phyloP scores from a whole-genome alignment of 768 basidiomycete species.

The Myochromella boudieri region DNA sequence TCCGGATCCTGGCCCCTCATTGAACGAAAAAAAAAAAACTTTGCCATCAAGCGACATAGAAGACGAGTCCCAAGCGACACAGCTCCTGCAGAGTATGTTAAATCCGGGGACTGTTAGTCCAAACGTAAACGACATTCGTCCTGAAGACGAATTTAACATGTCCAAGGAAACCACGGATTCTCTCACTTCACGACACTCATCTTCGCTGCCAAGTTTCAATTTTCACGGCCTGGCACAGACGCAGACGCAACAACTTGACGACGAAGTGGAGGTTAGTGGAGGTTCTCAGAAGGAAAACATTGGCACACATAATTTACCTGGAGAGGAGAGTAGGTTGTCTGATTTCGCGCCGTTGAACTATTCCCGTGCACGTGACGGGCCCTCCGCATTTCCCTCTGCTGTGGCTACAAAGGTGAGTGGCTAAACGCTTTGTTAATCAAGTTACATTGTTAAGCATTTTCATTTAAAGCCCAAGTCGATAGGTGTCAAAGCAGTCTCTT shows the following conservation, averaged over 20 bases:
- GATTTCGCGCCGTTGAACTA: slow-evolving; percentile 16
- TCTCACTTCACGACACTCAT: slow-evolving; percentile 32
- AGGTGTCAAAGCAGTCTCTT: slow-evolving; percentile 31
- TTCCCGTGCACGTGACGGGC: slow-evolving; percentile 21
- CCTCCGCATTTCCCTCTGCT: slow-evolving; percentile 22
- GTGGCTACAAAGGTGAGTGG: slow-evolving; percentile 24
- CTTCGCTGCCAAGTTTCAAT: slow-evolving; percentile 48
- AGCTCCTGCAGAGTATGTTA: slow-evolving; percentile 49
- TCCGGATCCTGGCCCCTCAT: slow-evolving; percentile 6
- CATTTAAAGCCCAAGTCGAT: slow-evolving; percentile 22
- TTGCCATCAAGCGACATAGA: slow-evolving; percentile 35
- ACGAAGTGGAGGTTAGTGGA: slow-evolving; percentile 31
- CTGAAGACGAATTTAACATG: slow-evolving; percentile 21
- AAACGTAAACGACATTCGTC: slow-evolving; percentile 17
- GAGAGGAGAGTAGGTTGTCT: slow-evolving; percentile 1
- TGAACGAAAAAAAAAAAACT: slow-evolving; percentile 3
- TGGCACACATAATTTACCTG: slow-evolving; percentile 10
- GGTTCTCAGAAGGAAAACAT: slow-evolving; percentile 59
- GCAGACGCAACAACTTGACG: slow-evolving; percentile 41
- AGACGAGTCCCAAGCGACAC: slow-evolving; percentile 53
- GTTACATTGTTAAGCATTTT: slow-evolving; percentile 8
- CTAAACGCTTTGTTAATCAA: slow-evolving; percentile 16
- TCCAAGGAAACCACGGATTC: slow-evolving; percentile 40
- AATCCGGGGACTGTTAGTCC: slow-evolving; percentile 21
- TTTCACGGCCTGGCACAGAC: slow-evolving; percentile 62